Conservation (phyloP, 1,139 yeast genomes). For the Pichia sp. region DNA sequence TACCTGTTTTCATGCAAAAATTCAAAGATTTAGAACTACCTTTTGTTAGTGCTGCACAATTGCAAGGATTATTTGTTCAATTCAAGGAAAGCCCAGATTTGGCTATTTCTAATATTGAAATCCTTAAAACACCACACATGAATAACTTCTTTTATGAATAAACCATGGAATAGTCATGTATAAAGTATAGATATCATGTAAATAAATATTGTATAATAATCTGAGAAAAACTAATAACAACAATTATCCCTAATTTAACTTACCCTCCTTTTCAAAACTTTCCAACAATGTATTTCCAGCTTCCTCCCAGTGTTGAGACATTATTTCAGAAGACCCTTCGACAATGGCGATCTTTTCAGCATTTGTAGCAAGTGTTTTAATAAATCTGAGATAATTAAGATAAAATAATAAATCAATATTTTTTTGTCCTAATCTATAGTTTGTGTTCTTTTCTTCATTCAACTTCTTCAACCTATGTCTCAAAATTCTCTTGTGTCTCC, state of each 20-base stretch:
- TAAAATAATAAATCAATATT: conserved; percentile 35
- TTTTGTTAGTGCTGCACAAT: conserved; percentile 80
- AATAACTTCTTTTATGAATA: conserved; percentile 28
- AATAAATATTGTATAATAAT: conserved; percentile 2
- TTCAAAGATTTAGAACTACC: conserved; percentile 47
- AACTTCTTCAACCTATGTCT: conserved; percentile 7
- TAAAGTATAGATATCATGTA: not conserved
- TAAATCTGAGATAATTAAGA: conserved; percentile 42
- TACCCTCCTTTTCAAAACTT: conserved; percentile 23
- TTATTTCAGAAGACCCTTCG: conserved; percentile 35
- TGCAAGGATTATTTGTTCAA: conserved; percentile 92
- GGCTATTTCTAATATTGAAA: conserved; percentile 61
- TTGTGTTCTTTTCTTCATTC: conserved; percentile 5
- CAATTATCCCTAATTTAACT: not conserved
- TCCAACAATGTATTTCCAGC: conserved; percentile 27
- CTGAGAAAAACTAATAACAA: not conserved
- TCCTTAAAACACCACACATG: conserved; percentile 33
- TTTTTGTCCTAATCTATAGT: conserved; percentile 16
- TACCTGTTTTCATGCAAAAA: conserved; percentile 54
- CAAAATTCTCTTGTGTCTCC: conserved; percentile 13
- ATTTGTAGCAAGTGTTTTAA: conserved; percentile 34
- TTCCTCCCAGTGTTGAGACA: conserved; percentile 31
- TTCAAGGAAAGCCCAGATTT: conserved; percentile 77
- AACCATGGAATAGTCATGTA: not conserved
- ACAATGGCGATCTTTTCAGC: conserved; percentile 30